Conservation (phyloP, 148 eudicot genomes). For the Amaranthus hypochondriacus region DNA sequence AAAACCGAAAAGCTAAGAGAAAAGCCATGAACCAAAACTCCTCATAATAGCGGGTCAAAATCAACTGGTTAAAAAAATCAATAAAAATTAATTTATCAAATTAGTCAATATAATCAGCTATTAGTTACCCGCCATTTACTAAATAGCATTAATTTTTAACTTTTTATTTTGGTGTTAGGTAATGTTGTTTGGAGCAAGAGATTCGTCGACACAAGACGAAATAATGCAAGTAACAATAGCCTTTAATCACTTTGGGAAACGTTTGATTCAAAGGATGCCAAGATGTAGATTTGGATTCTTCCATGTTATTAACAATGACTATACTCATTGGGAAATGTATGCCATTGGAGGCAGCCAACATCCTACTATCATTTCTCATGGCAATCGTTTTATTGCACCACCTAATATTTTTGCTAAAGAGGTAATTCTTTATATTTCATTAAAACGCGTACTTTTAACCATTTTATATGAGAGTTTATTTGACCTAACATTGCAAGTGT, state of each 20-base stretch:
- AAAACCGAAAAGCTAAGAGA: no score
- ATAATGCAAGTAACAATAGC: slow-evolving; percentile 39
- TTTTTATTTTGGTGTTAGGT: slow-evolving; percentile 18
- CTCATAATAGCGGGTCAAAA: not conserved
- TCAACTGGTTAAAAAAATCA: not conserved
- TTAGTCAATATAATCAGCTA: not conserved
- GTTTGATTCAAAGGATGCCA: slow-evolving; percentile 44
- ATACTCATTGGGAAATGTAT: slow-evolving; percentile 47
- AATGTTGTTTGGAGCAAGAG: slow-evolving; percentile 43
- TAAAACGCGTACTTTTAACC: not conserved
- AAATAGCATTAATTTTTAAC: no score
- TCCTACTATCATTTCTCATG: slow-evolving; percentile 41
- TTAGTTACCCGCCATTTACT: not conserved
- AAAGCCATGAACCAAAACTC: not conserved
- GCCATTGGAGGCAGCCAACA: slow-evolving; percentile 44
- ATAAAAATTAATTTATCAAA: no score
- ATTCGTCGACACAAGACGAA: slow-evolving; percentile 17
- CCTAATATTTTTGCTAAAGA: slow-evolving; percentile 33
- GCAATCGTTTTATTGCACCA: slow-evolving; percentile 45
- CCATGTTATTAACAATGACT: slow-evolving; percentile 45
- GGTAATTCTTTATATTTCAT: slow-evolving; percentile 15
- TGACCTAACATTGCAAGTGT: no score
- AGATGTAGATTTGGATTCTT: slow-evolving; percentile 35
- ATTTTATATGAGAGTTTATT: not conserved
- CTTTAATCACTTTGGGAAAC: slow-evolving; percentile 42